A percentile compares a stretch with the other conserved stretches of the same genome.
These are phyloP conservation scores for Aotearoamyces nothofagi DNA, from an alignment of 2,329 filamentous ascomycete genomes.

Conservation along the genomic window DNA sequence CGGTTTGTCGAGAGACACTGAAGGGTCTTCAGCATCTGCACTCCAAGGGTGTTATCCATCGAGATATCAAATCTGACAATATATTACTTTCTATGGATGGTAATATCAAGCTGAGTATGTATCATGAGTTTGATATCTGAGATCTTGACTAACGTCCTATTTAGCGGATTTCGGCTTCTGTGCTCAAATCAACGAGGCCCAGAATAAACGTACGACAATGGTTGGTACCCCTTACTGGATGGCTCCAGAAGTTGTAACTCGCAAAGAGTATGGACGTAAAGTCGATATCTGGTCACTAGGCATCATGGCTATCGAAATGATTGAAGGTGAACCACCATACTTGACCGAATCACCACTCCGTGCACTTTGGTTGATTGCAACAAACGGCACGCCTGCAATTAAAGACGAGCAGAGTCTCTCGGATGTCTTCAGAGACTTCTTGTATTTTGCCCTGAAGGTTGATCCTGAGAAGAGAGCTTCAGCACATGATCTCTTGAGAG, in stretches of 20 bases:
- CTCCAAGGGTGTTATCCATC: constrained; percentile 94
- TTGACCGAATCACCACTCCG: constrained; percentile 87
- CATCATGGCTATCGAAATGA: constrained; percentile 99
- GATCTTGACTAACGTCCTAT: constrained; percentile 18
- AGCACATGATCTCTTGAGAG: constrained; percentile 82
- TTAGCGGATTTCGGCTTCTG: constrained; percentile 96
- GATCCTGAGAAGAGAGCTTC: constrained; percentile 94
- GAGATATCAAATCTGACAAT: constrained; percentile 98
- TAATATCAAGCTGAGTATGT: constrained; percentile 91
- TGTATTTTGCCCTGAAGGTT: constrained; percentile 86
- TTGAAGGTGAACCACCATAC: constrained; percentile 94
- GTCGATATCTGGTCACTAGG: constrained; percentile 98
- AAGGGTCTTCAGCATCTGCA: constrained; percentile 89
- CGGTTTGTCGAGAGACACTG: constrained; percentile 85
- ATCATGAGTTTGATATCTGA: not conserved
- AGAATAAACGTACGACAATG: constrained; percentile 97
- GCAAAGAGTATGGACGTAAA: constrained; percentile 95
- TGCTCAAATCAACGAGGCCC: constrained; percentile 91
- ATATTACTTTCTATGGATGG: constrained; percentile 87
- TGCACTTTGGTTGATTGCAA: constrained; percentile 90
- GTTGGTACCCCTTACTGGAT: constrained; percentile 99
- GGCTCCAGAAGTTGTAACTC: constrained; percentile 93
- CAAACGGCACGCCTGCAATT: constrained; percentile 86
- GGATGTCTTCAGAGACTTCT: constrained; percentile 74
- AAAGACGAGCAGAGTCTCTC: constrained; percentile 82